Conservation (phyloP, 805 yeast genomes). For the Suhomyces emberorum region DNA sequence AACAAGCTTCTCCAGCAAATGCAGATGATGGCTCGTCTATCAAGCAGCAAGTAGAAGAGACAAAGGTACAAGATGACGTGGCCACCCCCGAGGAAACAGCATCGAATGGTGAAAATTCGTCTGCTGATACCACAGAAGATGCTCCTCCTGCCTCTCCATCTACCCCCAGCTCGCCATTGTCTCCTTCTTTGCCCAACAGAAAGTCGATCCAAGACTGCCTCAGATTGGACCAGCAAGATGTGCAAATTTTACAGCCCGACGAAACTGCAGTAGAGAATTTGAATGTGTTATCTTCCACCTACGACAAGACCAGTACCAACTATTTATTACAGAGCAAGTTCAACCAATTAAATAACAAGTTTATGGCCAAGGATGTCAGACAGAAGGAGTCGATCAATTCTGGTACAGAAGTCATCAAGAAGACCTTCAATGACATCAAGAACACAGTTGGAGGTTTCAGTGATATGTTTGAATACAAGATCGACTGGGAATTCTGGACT, state of each 20-base stretch:
- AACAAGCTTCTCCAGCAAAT: not conserved
- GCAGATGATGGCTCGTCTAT: not conserved
- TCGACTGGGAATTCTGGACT: constrained; percentile 90
- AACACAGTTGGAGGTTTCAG: constrained; percentile 44
- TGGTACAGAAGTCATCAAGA: constrained; percentile 38
- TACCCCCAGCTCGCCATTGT: constrained; percentile 2
- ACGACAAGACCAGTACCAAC: constrained; percentile 24
- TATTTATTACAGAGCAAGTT: constrained; percentile 61
- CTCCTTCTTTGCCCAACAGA: constrained; percentile 36
- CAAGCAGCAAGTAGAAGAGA: not conserved
- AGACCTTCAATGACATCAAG: constrained; percentile 46
- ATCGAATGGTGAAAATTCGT: not conserved
- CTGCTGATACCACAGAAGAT: not conserved
- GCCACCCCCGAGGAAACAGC: not conserved
- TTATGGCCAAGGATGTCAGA: constrained; percentile 46
- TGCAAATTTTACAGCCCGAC: constrained; percentile 9
- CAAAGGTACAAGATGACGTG: not conserved
- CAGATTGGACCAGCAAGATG: constrained; percentile 19
- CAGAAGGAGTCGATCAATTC: constrained; percentile 45
- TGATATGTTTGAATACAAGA: constrained; percentile 29
- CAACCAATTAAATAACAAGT: constrained; percentile 51
- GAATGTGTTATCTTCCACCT: constrained; percentile 16
- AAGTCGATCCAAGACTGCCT: constrained; percentile 23
- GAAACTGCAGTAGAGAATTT: constrained; percentile 9
- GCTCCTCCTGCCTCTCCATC: not conserved